Evolutionary conservation across 2,329 filamentous ascomycete species (phyloP).

Genomic region (Stylonectria norvegica): DNA sequence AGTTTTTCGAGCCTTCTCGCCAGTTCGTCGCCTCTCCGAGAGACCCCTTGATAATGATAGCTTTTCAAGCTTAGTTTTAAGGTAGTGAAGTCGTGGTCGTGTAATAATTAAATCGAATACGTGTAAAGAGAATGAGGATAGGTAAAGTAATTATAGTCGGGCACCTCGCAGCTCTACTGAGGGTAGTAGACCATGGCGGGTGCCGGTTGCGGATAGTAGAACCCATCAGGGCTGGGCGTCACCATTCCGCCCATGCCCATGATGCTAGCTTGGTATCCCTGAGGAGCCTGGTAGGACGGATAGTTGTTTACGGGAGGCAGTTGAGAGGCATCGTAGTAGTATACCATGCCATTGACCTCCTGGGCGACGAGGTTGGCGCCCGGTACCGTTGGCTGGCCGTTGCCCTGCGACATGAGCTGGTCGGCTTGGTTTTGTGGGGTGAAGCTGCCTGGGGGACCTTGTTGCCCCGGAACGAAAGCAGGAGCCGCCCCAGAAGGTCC

Average conservation of each 20-base stretch:
- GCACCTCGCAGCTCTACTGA: conserved; percentile 44
- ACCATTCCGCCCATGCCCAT: conserved; percentile 79
- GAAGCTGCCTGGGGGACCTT: conserved; percentile 40
- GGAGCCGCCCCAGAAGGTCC: conserved; percentile 51
- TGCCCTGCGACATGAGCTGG: conserved; percentile 34
- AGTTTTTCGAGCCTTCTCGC: conserved; percentile 6
- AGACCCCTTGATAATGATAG: conserved; percentile 18
- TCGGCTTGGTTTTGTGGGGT: conserved; percentile 40
- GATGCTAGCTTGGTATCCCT: conserved; percentile 54
- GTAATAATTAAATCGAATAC: conserved; percentile 33
- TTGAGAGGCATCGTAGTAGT: conserved; percentile 84
- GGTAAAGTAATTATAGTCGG: conserved; percentile 18
- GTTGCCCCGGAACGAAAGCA: conserved; percentile 56
- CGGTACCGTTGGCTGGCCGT: conserved; percentile 22
- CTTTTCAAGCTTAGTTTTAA: conserved; percentile 23
- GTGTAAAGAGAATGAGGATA: conserved; percentile 23
- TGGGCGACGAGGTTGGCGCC: conserved; percentile 63
- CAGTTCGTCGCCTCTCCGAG: conserved; percentile 7
- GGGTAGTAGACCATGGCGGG: conserved; percentile 60
- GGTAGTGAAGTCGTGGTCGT: conserved; percentile 23
- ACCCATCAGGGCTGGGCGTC: conserved; percentile 63
- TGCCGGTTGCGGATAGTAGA: conserved; percentile 63
- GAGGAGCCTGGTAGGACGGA: conserved; percentile 46
- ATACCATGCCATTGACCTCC: conserved; percentile 93
- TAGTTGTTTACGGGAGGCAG: conserved; percentile 54